Evolutionary conservation across 2,329 filamentous ascomycete genomes (phyloP).

Genomic region (Nemania serpens): DNA sequence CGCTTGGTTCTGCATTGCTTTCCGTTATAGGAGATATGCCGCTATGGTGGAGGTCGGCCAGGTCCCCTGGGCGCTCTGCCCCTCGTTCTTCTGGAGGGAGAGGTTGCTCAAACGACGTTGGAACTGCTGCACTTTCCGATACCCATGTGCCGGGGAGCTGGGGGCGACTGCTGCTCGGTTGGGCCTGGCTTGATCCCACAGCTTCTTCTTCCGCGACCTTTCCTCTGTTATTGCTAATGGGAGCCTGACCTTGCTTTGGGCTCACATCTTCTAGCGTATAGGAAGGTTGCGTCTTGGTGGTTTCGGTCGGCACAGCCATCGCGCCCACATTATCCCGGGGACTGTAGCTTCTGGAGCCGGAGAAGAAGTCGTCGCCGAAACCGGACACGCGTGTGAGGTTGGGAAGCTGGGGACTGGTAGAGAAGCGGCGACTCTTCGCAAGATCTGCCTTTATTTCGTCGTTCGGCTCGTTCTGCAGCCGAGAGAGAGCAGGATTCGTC

Average conservation of each 20-base stretch:
- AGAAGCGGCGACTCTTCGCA: slow-evolving; percentile 43
- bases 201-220: slow-evolving; percentile 15
- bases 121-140: slow-evolving; percentile 34
- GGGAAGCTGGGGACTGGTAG: slow-evolving; percentile 62
- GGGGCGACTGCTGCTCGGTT: slow-evolving; percentile 22
- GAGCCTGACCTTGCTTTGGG: slow-evolving; percentile 25
- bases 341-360: slow-evolving; percentile 37
- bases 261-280: slow-evolving; percentile 33
- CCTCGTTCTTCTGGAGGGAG: slow-evolving; percentile 34
- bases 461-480: slow-evolving; percentile 2
- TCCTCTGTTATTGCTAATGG: slow-evolving; percentile 9
- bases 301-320: slow-evolving; percentile 3
- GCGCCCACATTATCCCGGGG: not conserved
- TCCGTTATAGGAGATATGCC: slow-evolving; percentile 26
- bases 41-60: slow-evolving; percentile 24
- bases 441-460: slow-evolving; percentile 21
- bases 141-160: slow-evolving; percentile 40
- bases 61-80: slow-evolving; percentile 14
- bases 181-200: not conserved
- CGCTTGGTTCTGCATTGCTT: slow-evolving; percentile 28
- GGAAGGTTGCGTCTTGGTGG: slow-evolving; percentile 19
- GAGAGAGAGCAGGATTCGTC: not conserved
- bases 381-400: slow-evolving; percentile 62
- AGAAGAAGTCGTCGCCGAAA: slow-evolving; percentile 64
- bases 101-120: slow-evolving; percentile 27